Conservation (phyloP, 2,329 filamentous ascomycete species). For the Exophiala alcalophila region DNA sequence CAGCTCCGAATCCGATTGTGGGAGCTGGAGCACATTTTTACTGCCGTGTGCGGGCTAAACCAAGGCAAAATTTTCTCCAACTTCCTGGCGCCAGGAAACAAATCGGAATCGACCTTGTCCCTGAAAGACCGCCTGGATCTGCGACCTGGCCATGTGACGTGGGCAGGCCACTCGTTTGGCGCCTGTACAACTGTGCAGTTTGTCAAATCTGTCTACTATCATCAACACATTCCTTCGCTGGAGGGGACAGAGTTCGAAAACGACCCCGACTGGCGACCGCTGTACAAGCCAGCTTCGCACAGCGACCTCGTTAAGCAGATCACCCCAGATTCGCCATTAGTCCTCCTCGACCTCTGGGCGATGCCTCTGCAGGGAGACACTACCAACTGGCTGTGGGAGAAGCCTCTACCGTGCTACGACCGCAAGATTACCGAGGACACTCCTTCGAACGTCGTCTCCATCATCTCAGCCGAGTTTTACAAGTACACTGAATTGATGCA, state of each 20-base stretch:
- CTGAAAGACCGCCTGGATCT: constrained; percentile 65
- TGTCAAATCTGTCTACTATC: constrained; percentile 72
- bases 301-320: constrained; percentile 64
- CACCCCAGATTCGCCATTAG: constrained; percentile 61
- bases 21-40: constrained; percentile 71
- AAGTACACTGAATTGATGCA: constrained; percentile 73
- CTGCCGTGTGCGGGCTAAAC: constrained; percentile 66
- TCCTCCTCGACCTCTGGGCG: constrained; percentile 79
- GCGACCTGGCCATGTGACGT: constrained; percentile 69
- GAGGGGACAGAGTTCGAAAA: constrained; percentile 22
- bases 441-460: constrained; percentile 58
- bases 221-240: constrained; percentile 35
- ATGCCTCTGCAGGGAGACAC: constrained; percentile 65
- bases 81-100: constrained; percentile 30
- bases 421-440: constrained; percentile 42
- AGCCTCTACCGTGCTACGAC: constrained; percentile 68
- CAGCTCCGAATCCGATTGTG: constrained; percentile 74
- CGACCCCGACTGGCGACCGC: constrained; percentile 45
- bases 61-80: constrained; percentile 48
- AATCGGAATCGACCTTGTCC: constrained; percentile 2
- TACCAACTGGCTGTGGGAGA: constrained; percentile 63
- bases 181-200: constrained; percentile 72
- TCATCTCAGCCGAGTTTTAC: constrained; percentile 74
- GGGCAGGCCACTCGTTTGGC: constrained; percentile 79
- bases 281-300: constrained; percentile 58